phyloP scores from a whole-genome alignment of 2,329 filamentous ascomycete genomes.

The Hypoxylon sp. region DNA sequence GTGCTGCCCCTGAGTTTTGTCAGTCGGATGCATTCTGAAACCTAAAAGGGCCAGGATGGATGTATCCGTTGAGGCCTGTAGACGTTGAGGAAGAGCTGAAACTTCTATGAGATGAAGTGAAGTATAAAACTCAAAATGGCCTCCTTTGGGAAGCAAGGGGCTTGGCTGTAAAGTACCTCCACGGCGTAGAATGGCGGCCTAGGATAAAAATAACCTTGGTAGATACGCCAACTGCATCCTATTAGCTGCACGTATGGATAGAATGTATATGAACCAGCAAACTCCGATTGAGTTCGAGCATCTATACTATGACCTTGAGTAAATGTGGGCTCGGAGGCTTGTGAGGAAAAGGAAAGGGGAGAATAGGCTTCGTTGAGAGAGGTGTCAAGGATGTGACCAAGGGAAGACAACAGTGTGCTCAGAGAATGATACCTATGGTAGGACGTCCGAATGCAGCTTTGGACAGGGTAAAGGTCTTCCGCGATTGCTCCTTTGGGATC shows the following conservation, averaged over 20 bases:
- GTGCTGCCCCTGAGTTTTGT: not conserved
- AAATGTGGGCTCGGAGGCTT: not conserved
- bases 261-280: not conserved
- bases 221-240: not conserved
- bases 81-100: not conserved
- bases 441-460: constrained; percentile 14
- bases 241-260: not conserved
- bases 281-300: not conserved
- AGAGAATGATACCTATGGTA: constrained; percentile 12
- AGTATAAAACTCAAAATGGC: not conserved
- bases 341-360: not conserved
- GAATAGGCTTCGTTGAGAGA: constrained; percentile 9
- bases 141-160: not conserved
- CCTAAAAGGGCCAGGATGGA: constrained; percentile 13
- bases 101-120: not conserved
- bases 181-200: not conserved
- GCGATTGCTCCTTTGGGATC: constrained; percentile 36
- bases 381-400: not conserved
- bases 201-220: not conserved
- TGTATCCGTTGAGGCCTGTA: not conserved
- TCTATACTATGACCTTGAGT: not conserved
- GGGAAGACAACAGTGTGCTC: not conserved
- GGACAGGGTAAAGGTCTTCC: constrained; percentile 19
- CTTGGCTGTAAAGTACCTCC: not conserved
- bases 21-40: constrained; percentile 10